Evolutionary conservation across 1,139 yeast genomes (phyloP), one percentile per base, ranked within the genome.

Genomic region (Suhomyces bribrorum): DNA sequence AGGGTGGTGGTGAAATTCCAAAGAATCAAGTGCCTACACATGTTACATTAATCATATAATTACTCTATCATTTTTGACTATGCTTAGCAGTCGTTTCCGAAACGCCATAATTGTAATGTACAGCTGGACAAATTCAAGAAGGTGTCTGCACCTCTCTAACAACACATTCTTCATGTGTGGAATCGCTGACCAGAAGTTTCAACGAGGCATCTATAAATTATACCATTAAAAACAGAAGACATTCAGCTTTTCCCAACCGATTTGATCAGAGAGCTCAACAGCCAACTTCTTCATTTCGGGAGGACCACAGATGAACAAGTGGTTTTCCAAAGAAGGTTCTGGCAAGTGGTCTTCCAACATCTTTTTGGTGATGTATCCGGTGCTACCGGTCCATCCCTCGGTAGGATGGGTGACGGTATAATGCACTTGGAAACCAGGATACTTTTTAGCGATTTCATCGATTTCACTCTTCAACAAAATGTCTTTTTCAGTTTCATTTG

Each of bases 221-320:
- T 20, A 20, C 7, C 12, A 26, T 57, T 63, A 83, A 48, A 84
- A 85, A 50, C 84, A 78, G 55, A 83, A 84, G n/a, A 84, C 84
- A 29, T 61, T 57, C 23, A 77, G 77, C 47, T 72, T 66, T 14
- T 69, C 73, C 82, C 87, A 85, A 1, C 90, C 89, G 40, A 82
- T 60, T 34, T 78, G 79, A 34, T 65, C 64, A 18, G 86, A 69
- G 36, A 70, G 65, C 27, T 67, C 68, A 16, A 77, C 59, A 43
- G 82, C 66, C 31, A 61, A 54, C 44, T 70, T 71, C 54, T 80
- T 82, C 86, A 85, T 78, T 31, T 72, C 82, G 43, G 81, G 79
- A 16, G 90, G 90, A n/a, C 94, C 94, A 64, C 90, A 84, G 33
- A 85, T 70, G 43, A 83, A 71, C 31, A 85, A 66, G 49, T 80